Conservation (phyloP, 2,329 filamentous ascomycete genomes). For the Aureobasidium pullulans region DNA sequence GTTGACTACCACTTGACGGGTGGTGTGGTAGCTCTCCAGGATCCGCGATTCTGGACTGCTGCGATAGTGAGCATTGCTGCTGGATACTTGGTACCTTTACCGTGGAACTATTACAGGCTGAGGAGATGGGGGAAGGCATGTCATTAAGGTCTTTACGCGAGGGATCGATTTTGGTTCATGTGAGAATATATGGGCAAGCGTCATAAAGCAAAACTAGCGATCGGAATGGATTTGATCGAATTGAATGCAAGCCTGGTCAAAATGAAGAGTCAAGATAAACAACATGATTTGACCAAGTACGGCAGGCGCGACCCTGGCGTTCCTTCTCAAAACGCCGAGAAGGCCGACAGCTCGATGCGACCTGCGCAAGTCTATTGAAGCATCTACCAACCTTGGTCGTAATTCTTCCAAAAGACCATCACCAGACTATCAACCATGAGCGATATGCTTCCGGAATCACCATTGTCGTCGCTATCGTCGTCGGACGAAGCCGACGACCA, state of each 20-base stretch:
- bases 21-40: background rate
- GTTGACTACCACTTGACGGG: background rate
- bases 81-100: background rate
- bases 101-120: background rate
- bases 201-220: too few species aligned
- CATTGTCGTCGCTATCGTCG: conserved; percentile 56
- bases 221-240: too few species aligned
- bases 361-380: background rate
- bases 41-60: background rate
- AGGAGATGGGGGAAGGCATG: background rate
- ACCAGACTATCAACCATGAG: background rate
- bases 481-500: conserved; percentile 50
- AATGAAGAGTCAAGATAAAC: too few species aligned
- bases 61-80: background rate
- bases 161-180: background rate
- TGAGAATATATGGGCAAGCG: too few species aligned
- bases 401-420: background rate
- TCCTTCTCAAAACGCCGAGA: background rate
- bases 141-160: background rate
- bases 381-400: background rate
- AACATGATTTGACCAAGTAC: background rate
- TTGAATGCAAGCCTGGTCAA: too few species aligned
- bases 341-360: background rate
- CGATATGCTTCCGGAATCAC: conserved; percentile 15
- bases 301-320: background rate